phyloP scores from a whole-genome alignment of 140 eudicot genomes.

The Stevia rebaudiana region DNA sequence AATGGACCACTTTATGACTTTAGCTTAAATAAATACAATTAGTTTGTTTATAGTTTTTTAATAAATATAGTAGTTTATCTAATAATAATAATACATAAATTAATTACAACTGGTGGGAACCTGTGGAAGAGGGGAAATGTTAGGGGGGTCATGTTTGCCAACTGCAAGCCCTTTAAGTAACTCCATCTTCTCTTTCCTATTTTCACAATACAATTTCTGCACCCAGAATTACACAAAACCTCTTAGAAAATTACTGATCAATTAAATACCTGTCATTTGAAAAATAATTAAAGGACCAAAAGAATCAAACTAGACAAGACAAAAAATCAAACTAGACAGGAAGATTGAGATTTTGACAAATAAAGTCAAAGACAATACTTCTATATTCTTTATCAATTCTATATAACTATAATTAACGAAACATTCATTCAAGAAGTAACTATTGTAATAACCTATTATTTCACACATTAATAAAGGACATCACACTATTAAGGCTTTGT shows the following conservation, averaged over 20 bases:
- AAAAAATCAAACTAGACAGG: background rate
- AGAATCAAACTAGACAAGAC: background rate
- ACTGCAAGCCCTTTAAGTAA: slow-evolving; percentile 52
- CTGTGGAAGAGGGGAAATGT: slow-evolving; percentile 65
- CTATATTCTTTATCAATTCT: background rate
- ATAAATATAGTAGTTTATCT: background rate
- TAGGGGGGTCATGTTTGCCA: slow-evolving; percentile 45
- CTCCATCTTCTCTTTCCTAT: slow-evolving; percentile 73
- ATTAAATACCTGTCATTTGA: background rate
- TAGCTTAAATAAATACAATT: background rate
- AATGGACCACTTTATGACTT: background rate
- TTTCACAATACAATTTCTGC: slow-evolving; percentile 56
- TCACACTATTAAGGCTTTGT: too few species aligned
- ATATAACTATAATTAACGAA: too few species aligned
- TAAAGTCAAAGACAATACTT: background rate
- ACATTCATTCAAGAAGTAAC: background rate
- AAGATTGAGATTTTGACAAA: background rate
- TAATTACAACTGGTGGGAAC: slow-evolving; percentile 19
- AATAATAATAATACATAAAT: background rate
- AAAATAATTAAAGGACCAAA: background rate
- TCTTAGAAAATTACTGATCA: background rate
- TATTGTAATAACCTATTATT: background rate
- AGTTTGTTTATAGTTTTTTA: background rate
- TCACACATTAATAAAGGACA: too few species aligned
- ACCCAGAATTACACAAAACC: slow-evolving; percentile 8